Percentiles rank a stretch among this genome's conserved stretches.
phyloP scores from a whole-genome alignment of 306 rosid species.

The Sesbania bispinosa region DNA sequence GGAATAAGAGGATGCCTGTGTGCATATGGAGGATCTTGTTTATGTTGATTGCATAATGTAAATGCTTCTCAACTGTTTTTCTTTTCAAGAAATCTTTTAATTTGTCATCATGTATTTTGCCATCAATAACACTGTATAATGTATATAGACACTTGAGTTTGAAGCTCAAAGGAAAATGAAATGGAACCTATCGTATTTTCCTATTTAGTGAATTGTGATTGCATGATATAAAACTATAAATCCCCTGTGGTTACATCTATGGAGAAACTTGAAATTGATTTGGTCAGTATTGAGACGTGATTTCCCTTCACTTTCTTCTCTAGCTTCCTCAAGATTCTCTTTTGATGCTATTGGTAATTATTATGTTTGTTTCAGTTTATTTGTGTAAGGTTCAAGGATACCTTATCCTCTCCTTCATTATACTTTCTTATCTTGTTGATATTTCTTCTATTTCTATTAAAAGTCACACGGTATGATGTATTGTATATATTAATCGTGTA shows the following conservation, averaged over 20 bases:
- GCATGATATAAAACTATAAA: background rate
- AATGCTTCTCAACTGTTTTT: background rate
- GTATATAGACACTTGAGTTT: background rate
- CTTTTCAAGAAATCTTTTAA: slow-evolving; percentile 4
- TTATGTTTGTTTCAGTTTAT: background rate
- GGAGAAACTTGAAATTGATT: slow-evolving; percentile 15
- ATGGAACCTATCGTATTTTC: background rate
- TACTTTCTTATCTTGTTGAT: slow-evolving; percentile 5
- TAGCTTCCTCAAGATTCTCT: background rate
- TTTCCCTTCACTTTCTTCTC: background rate
- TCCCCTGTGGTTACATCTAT: background rate
- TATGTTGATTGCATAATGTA: slow-evolving; percentile 21
- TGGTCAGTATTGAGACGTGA: slow-evolving; percentile 4
- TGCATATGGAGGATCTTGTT: slow-evolving; percentile 3
- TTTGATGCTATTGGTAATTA: slow-evolving; percentile 3
- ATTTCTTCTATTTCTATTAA: background rate
- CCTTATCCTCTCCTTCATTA: background rate
- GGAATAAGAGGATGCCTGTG: background rate
- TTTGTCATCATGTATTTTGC: slow-evolving; percentile 11
- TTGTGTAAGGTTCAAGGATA: background rate
- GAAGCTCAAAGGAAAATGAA: slow-evolving; percentile 26
- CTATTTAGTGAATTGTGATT: slow-evolving; percentile 11
- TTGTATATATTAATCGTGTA: background rate
- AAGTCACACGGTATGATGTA: background rate
- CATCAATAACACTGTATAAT: slow-evolving; percentile 1